These are phyloP conservation scores for Nicotiana benthamiana DNA, from an alignment of 257 asterid genomes.

Conservation along the genomic window DNA sequence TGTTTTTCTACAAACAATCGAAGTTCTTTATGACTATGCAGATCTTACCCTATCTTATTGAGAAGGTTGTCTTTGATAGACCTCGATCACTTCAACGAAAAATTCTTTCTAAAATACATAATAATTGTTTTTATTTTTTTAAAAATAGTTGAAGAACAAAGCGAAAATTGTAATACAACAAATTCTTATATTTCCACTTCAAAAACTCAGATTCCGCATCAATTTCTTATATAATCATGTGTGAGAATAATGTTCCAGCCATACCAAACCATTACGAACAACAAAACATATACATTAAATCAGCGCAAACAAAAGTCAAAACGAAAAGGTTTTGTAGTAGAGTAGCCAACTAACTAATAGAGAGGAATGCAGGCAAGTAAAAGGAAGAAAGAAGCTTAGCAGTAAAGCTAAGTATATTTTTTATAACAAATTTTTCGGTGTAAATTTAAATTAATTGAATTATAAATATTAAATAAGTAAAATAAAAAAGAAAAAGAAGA, in stretches of 20 bases:
- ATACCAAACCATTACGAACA: neutral
- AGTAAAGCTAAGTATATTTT: constrained; percentile 27
- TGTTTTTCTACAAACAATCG: neutral
- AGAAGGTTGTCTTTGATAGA: too few species aligned
- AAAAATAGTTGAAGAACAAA: too few species aligned
- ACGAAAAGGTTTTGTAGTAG: neutral
- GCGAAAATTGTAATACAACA: neutral
- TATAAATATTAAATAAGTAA: neutral
- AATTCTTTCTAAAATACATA: too few species aligned
- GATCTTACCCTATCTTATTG: too few species aligned
- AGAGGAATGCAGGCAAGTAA: neutral
- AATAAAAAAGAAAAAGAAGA: neutral
- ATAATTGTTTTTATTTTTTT: too few species aligned
- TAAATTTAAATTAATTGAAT: neutral
- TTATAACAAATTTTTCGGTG: too few species aligned
- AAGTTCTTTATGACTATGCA: too few species aligned
- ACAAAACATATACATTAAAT: neutral
- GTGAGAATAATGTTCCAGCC: neutral
- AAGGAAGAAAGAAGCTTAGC: constrained; percentile 39
- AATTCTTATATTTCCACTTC: too few species aligned
- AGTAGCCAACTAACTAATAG: too few species aligned
- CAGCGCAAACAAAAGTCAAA: neutral
- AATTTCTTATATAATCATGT: too few species aligned
- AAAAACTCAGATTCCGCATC: too few species aligned
- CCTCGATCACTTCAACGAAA: too few species aligned